Evolutionary conservation across 805 yeast genomes (phyloP).

Genomic region (Teunomyces funiuensis): DNA sequence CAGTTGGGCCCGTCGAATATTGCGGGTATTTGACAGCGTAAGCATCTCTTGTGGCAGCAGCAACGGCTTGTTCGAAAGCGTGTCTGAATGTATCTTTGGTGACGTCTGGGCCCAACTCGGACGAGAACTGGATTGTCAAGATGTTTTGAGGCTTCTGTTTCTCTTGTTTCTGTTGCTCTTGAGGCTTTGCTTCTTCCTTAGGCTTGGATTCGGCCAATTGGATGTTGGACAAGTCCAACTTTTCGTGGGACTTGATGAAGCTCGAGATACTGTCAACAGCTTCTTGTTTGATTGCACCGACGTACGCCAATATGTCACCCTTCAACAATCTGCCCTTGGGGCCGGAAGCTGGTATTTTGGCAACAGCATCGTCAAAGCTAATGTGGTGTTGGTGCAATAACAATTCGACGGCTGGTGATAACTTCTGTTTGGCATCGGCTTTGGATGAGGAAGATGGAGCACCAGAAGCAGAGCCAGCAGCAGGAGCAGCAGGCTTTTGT

Average conservation of each 20-base stretch:
- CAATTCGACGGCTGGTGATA: slow-evolving; percentile 77
- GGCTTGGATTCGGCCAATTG: slow-evolving; percentile 33
- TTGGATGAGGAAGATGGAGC: slow-evolving; percentile 18
- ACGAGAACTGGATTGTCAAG: slow-evolving; percentile 23
- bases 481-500: too few species aligned
- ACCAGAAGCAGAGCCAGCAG: background rate
- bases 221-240: slow-evolving; percentile 73
- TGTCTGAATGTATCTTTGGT: slow-evolving; percentile 26
- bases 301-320: slow-evolving; percentile 86
- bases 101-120: slow-evolving; percentile 26
- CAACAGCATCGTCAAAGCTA: slow-evolving; percentile 66
- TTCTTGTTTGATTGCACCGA: slow-evolving; percentile 68
- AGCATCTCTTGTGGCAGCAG: slow-evolving; percentile 26
- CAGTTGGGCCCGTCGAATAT: slow-evolving; percentile 31
- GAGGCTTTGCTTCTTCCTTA: slow-evolving; percentile 21
- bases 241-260: slow-evolving; percentile 54
- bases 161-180: slow-evolving; percentile 10
- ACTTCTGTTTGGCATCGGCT: slow-evolving; percentile 66
- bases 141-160: slow-evolving; percentile 21
- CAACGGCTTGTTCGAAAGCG: slow-evolving; percentile 32
- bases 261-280: slow-evolving; percentile 54
- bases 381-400: slow-evolving; percentile 63
- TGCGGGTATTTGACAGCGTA: slow-evolving; percentile 39
- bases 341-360: slow-evolving; percentile 79
- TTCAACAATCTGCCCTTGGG: slow-evolving; percentile 83